Base-by-base conservation (phyloP, 164 flowering plant genomes). In the Tinospora cordifolia region DNA sequence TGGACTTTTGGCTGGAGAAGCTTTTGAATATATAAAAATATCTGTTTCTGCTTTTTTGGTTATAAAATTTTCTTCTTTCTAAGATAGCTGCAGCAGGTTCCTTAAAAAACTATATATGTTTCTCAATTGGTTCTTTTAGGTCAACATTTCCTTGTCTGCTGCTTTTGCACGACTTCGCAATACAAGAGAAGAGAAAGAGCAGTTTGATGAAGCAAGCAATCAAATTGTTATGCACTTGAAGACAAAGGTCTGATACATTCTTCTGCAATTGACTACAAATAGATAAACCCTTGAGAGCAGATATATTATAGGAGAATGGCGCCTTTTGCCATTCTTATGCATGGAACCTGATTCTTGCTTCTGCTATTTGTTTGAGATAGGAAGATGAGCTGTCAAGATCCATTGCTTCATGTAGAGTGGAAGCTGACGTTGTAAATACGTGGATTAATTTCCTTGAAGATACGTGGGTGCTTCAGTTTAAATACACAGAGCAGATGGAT, bases 391-490 rank as follows among this genome's bases (percentile, higher is more conserved):
- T 92, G 63, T 82, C 83, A n/a, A 86, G 75, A 83, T 85, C 98
- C 51, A 82, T 95, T 65, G 75, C 81, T 49, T 81, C 97, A 34
- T 84, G 87, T 75, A 82, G 70, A 79, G 79, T 76, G 65, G 99
- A 95, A 84, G 86, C 87, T 26, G 87, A 85, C 76, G 90, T 95
- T 81, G 83, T 92, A 11, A 79, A 69, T 51, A 88, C 95, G 40
- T 95, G 99, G 99, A 86, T 89, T 71, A 90, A 92, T 78, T 95
- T 95, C 82, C 81, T 95, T 76, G 97, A 92, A 76, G 97, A 95
- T 79, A 87, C 96, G 17, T 92, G 99, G 99, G 83, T 73, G 76
- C 87, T 92, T 71, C 99, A 87, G 71, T 81, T 83, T 65, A 79
- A 85, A 9, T 79, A 81, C 71, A 65, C 80, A 22, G 93, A 92